Evolutionary conservation across 345 rosid genomes (phyloP).

Genomic region (Corymbia maculata): DNA sequence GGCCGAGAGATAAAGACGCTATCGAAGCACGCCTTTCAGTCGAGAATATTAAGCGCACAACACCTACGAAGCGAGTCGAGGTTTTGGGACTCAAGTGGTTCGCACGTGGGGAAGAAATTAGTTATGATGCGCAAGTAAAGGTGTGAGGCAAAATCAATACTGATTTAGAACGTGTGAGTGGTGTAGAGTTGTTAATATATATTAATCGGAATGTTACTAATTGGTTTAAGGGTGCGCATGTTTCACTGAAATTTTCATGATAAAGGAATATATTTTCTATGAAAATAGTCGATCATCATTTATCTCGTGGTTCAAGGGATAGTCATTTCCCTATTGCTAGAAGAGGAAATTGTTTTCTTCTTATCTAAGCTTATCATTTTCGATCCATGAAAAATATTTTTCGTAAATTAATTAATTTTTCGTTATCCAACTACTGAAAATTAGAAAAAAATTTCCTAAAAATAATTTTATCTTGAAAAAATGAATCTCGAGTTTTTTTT

Average conservation of each 20-base stretch:
- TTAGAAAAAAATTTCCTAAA: too few species aligned
- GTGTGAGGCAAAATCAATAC: not conserved
- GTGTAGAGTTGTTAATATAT: not conserved
- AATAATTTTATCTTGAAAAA: too few species aligned
- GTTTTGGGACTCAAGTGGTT: accelerated
- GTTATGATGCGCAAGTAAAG: too few species aligned
- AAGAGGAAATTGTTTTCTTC: too few species aligned
- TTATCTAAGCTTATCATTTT: not conserved
- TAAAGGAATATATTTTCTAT: too few species aligned
- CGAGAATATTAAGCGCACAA: not conserved
- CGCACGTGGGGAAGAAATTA: accelerated
- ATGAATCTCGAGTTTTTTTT: not conserved
- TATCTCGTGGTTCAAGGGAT: too few species aligned
- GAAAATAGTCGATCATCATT: too few species aligned
- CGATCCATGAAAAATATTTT: too few species aligned
- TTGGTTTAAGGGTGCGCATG: accelerated
- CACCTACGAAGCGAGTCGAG: not conserved
- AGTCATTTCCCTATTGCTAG: too few species aligned
- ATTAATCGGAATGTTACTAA: accelerated
- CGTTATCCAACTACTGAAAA: not conserved
- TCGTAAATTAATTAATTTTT: too few species aligned
- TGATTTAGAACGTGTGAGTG: not conserved
- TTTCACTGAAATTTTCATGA: not conserved
- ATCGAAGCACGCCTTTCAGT: not conserved
- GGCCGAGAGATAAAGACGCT: not conserved